Base-by-base conservation (phyloP, 140 eudicot genomes). In the Anethum foeniculum region DNA sequence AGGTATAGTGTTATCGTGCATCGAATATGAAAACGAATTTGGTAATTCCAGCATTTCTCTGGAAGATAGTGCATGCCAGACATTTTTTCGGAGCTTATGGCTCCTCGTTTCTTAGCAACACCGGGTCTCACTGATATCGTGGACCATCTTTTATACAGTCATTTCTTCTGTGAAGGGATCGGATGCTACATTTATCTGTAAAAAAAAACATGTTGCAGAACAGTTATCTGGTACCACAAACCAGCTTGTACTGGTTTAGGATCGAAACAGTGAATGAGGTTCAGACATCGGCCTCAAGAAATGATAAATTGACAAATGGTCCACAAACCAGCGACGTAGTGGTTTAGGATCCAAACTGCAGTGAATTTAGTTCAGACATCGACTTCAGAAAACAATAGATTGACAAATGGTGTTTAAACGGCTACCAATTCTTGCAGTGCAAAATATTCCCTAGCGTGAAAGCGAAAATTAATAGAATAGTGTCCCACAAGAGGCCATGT, bases 401-500 rank as follows among this genome's bases (percentile, higher is more conserved):
- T 58, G 30, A n/a, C 68, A 58, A 2, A n/a, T 58, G 30, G 32
- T n/a, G 14, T 58, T 58, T 23, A 3, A 58, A 23, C 32, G 9
- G 30, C 68, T 32, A n/a, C 68, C 32, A 30, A 58, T 23, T 58
- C 68, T 58, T 58, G 68, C 68, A 0, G 68, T 58, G 67, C 67
- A 58, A 23, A 58, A n/a, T 8, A 2, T 56, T 23, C 67, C 15
- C 15, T 7, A 28, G 30, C 30, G 9, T 58, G 67, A 58, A 58
- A 58, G 5, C 4, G 30, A 58, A 9, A 23, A 56, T 19, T n/a
- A n/a, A 23, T 21, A 5, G 18, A 47, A 47, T 12, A 23, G 67
- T 58, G 67, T 58, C 67, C 30, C 67, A n/a, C 30, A n/a, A n/a
- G 67, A 58, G 67, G 67, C 67, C 67, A 23, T 58, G 67, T n/a